Evolutionary conservation across 371 early-diverging fungal species (phyloP), one percentile per base, ranked within the genome.

Genomic region (Dichotomocladium elegans): DNA sequence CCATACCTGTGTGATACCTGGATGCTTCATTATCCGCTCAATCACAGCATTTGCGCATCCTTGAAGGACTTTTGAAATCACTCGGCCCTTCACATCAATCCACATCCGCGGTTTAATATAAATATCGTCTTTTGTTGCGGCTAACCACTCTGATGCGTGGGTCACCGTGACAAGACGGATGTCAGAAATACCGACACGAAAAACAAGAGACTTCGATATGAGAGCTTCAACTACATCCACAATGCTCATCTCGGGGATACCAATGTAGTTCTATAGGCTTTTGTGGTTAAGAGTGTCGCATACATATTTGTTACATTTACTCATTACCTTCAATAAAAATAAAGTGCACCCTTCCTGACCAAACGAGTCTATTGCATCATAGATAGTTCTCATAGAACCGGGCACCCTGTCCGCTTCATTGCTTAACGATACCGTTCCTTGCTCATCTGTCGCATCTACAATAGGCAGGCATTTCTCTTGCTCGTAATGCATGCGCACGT

Each of bases 51-150:
- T 27, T 34, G 30, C 47, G 27, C 55, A 54, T 37, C 47, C 55
- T 28, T 44, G 25, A 17, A 54, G 21, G 5, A 47, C 55, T 19
- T 33, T 33, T 14, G 41, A 28, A 19, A 45, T 40, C 3, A 40
- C 40, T n/a, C 33, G 34, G 3, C 55, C 55, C 27, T 45, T 33
- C 29, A 47, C 28, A 28, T 26, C 26, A 28, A 25, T 37, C 55
- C 55, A 54, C 47, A 54, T 46, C 28, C 55, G 24, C 9, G 55
- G 55, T 28, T 28, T 33, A 28, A 46, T 46, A 25, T 54, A 37
- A 4, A 1, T 31, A 12, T 12, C 17, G 0, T 19, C 31, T 8
- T 33, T 27, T n/a, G 37, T 15, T 40, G 19, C 37, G 1, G 47
- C 9, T 8, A 46, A 4, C 55, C 55, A 54, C n/a, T 9, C n/a